Conservation (phyloP, 1,139 yeast genomes). For the Yamadazyma triangularis region DNA sequence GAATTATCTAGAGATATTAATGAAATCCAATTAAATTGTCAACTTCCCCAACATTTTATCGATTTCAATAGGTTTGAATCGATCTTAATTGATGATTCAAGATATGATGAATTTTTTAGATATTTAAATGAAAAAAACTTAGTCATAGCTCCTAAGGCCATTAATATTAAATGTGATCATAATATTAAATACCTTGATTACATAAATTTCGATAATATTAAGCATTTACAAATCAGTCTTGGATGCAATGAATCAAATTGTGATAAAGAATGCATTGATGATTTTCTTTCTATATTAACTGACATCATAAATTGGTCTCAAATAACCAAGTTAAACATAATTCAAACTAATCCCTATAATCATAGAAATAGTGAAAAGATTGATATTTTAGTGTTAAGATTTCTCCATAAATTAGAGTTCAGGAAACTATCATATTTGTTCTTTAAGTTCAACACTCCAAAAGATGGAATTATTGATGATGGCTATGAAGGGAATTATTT, state of each 20-base stretch:
- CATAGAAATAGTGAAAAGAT: conserved; percentile 8
- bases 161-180: too few relatives aligned
- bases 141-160: too few relatives aligned
- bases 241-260: background rate
- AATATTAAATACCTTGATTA: too few relatives aligned
- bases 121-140: too few relatives aligned
- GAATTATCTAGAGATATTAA: conserved; percentile 3
- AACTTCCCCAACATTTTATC: too few relatives aligned
- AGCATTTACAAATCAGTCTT: too few relatives aligned
- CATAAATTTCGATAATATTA: too few relatives aligned
- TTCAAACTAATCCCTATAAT: conserved; percentile 5
- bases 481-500: conserved; percentile 71
- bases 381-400: conserved; percentile 8
- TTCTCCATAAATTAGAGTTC: conserved; percentile 6
- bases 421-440: conserved; percentile 6
- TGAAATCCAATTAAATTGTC: conserved; percentile 8
- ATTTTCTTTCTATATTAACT: background rate
- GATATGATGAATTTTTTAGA: too few relatives aligned
- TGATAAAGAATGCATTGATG: background rate
- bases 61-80: too few relatives aligned
- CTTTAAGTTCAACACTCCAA: conserved; percentile 11
- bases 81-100: too few relatives aligned
- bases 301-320: conserved; percentile 3
- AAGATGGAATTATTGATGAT: conserved; percentile 31
- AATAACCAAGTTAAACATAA: conserved; percentile 7